Evolutionary conservation across 495 filamentous ascomycete species (phyloP), one percentile per base, ranked within the genome.

Genomic region (Staphylotrichum tortipilum): DNA sequence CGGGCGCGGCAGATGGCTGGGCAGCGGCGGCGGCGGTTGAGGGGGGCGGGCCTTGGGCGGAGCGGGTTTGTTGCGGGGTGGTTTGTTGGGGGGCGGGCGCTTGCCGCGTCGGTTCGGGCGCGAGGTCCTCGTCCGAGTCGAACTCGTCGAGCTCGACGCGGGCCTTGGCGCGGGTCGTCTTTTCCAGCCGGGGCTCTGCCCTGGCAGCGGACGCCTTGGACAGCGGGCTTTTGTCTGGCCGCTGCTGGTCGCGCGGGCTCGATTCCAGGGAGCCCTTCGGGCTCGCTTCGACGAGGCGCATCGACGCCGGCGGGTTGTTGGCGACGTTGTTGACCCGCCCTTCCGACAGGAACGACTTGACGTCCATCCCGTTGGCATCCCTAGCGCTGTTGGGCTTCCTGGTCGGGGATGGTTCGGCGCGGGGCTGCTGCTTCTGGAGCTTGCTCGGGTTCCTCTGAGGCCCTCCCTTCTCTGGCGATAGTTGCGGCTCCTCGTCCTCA

Each of bases 381-480:
- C 49, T 46, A 44, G 45, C 39, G 18, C 31, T 41, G 29, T 50
- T 51, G 33, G 70, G 50, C 46, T 72, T 77, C 35, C 68, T 65
- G 18, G 66, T 73, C n/a, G 79, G 71, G 31, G 78, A 79, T 7
- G 74, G 63, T 6, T 78, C 78, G 10, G 66, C 56, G 9, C 77
- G 74, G 3, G 78, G 74, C 54, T 78, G 63, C 23, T 68, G 78
- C 61, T 91, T 92, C 61, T 90, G 86, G 49, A 91, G 70, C 62
- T 90, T 92, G 66, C 82, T 79, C 7, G 75, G 64, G 38, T 82
- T 76, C 52, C 81, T 73, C 56, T 83, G 78, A 31, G 71, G 68
- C 24, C 63, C 55, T 10, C 49, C 41, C 49, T 64, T 68, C 22
- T 68, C 69, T 31, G 67, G 61, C 19, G 63, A 66, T 21, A 49